Conservation (phyloP, 108 stramenopile species). For the Cyclostephanos tholiformis region DNA sequence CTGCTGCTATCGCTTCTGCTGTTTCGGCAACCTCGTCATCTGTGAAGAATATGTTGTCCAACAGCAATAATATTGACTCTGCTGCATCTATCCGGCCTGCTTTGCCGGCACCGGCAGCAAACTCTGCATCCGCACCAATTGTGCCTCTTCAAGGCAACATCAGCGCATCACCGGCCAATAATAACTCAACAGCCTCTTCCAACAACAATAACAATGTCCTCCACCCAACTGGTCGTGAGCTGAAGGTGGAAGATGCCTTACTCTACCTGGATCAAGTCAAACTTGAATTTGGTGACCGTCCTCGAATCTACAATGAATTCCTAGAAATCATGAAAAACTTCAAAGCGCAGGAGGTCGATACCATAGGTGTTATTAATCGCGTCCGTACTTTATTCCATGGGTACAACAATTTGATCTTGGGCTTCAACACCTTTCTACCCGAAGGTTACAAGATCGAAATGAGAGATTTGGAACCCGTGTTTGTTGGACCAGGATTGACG, state of each 20-base stretch:
- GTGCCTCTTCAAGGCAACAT: neutral
- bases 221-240: constrained; percentile 58
- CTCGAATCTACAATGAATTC: constrained; percentile 99
- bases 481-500: constrained; percentile 46
- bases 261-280: constrained; percentile 92
- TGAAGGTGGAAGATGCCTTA: constrained; percentile 90
- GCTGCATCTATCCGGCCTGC: neutral
- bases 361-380: constrained; percentile 86
- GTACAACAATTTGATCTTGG: constrained; percentile 91
- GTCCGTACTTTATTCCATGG: constrained; percentile 88
- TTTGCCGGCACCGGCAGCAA: neutral
- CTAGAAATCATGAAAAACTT: constrained; percentile 98
- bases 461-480: constrained; percentile 69
- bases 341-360: constrained; percentile 93
- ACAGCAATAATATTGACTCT: neutral
- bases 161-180: neutral
- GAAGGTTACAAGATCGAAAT: constrained; percentile 93
- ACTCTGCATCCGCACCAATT: no score
- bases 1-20: neutral
- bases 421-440: constrained; percentile 94
- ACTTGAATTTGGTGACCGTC: constrained; percentile 92
- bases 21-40: neutral
- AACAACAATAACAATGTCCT: constrained; percentile 8
- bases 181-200: neutral
- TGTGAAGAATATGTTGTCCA: constrained; percentile 11